Evolutionary conservation across 495 filamentous ascomycete genomes (phyloP).

Genomic region (Cercophora scortea): DNA sequence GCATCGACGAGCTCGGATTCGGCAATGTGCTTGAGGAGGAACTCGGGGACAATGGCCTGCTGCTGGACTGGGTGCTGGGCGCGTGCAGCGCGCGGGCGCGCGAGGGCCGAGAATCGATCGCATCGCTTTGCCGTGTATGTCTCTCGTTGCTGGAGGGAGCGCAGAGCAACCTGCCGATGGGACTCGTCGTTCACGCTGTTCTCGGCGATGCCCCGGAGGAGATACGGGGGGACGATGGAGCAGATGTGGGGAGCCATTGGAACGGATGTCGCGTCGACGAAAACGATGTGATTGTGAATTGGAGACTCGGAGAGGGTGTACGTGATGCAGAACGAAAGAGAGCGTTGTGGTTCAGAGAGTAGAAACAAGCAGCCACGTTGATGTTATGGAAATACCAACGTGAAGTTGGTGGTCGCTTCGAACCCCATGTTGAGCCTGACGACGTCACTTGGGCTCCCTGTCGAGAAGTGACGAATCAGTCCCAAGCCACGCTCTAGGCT

Average conservation of each 20-base stretch:
- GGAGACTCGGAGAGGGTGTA: background rate
- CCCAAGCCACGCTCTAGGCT: no score
- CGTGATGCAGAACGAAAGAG: background rate
- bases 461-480: no score
- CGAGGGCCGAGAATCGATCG: conserved; percentile 19
- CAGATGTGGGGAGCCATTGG: conserved; percentile 18
- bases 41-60: conserved; percentile 27
- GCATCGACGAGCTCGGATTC: conserved; percentile 28
- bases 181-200: conserved; percentile 16
- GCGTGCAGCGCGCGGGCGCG: conserved; percentile 11
- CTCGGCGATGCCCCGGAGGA: conserved; percentile 27
- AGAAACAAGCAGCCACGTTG: no score
- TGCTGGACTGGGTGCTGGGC: conserved; percentile 1
- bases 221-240: conserved; percentile 30
- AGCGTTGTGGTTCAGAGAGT: background rate
- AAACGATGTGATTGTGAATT: no score
- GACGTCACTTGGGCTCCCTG: no score
- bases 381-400: no score
- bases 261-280: no score
- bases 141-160: conserved; percentile 18
- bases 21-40: conserved; percentile 29
- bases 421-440: no score
- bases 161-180: conserved; percentile 16
- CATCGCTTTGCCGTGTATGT: conserved; percentile 18
- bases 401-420: no score